phyloP scores from a whole-genome alignment of 2,329 filamentous ascomycete genomes.

The Canariomyces notabilis region DNA sequence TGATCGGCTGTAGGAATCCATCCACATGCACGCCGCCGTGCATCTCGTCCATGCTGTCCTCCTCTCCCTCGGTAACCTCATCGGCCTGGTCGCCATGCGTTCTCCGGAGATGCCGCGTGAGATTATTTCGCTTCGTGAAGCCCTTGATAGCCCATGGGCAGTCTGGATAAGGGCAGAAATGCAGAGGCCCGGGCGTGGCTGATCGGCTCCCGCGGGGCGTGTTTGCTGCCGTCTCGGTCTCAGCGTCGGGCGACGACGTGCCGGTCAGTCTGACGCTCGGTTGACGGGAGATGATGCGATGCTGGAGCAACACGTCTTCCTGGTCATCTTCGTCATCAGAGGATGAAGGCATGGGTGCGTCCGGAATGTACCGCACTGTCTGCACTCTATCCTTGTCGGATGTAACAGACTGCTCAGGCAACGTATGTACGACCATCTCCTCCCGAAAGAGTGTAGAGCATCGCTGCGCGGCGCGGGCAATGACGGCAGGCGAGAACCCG shows the following conservation, averaged over 20 bases:
- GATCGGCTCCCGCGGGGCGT: slow-evolving; percentile 18
- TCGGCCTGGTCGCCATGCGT: slow-evolving; percentile 33
- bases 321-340: slow-evolving; percentile 15
- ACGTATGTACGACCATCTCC: slow-evolving; percentile 58
- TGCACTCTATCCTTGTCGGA: slow-evolving; percentile 8
- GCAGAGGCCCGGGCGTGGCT: slow-evolving; percentile 17
- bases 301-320: slow-evolving; percentile 12
- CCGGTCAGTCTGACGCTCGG: slow-evolving; percentile 12
- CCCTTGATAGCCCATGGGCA: slow-evolving; percentile 34
- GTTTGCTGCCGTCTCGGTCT: not conserved
- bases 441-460: slow-evolving; percentile 73
- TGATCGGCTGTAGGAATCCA: slow-evolving; percentile 58
- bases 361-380: slow-evolving; percentile 28
- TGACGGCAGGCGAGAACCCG: slow-evolving; percentile 60
- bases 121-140: slow-evolving; percentile 29
- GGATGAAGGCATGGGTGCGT: not conserved
- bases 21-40: slow-evolving; percentile 62
- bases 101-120: slow-evolving; percentile 39
- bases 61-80: slow-evolving; percentile 22
- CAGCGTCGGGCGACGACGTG: slow-evolving; percentile 5
- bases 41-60: slow-evolving; percentile 49
- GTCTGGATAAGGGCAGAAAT: slow-evolving; percentile 33
- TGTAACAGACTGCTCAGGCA: slow-evolving; percentile 31
- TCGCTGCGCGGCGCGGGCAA: slow-evolving; percentile 65
- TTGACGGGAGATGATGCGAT: slow-evolving; percentile 15